These are phyloP conservation scores for Peltaster fructicola DNA, from an alignment of 2,329 filamentous ascomycete genomes.

Conservation along the genomic window DNA sequence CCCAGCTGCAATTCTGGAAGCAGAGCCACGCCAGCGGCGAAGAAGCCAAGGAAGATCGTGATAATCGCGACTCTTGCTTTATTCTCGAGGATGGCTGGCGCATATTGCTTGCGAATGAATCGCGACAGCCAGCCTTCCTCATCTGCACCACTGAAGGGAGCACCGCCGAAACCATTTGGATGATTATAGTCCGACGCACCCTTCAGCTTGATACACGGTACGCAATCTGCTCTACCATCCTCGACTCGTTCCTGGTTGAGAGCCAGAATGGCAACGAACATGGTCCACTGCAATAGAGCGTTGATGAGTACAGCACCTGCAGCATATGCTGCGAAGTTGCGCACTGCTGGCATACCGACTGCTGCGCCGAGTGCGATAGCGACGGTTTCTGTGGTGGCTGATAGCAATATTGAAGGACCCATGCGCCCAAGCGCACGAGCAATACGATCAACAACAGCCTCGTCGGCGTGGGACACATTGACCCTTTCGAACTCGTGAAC, in stretches of 20 bases:
- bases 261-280: constrained; percentile 84
- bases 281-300: constrained; percentile 86
- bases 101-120: constrained; percentile 83
- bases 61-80: constrained; percentile 64
- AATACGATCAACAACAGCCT: constrained; percentile 69
- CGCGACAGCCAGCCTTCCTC: constrained; percentile 71
- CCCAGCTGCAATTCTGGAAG: constrained; percentile 74
- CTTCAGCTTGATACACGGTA: constrained; percentile 73
- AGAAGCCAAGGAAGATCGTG: constrained; percentile 68
- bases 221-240: constrained; percentile 72
- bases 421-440: constrained; percentile 83
- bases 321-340: constrained; percentile 93
- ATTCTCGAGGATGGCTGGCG: constrained; percentile 61
- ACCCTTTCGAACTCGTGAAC: constrained; percentile 96
- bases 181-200: constrained; percentile 49
- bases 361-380: constrained; percentile 85
- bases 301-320: constrained; percentile 95
- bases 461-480: constrained; percentile 80
- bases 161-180: constrained; percentile 42
- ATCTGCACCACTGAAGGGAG: constrained; percentile 49
- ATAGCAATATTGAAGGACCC: constrained; percentile 90
- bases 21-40: constrained; percentile 69
- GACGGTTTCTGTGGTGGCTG: constrained; percentile 82
- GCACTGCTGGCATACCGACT: constrained; percentile 93
- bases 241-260: constrained; percentile 87